Evolutionary conservation across 495 filamentous ascomycete genomes (phyloP), one percentile per base, ranked within the genome.

Genomic region (Symbiotaphrina buchneri): DNA sequence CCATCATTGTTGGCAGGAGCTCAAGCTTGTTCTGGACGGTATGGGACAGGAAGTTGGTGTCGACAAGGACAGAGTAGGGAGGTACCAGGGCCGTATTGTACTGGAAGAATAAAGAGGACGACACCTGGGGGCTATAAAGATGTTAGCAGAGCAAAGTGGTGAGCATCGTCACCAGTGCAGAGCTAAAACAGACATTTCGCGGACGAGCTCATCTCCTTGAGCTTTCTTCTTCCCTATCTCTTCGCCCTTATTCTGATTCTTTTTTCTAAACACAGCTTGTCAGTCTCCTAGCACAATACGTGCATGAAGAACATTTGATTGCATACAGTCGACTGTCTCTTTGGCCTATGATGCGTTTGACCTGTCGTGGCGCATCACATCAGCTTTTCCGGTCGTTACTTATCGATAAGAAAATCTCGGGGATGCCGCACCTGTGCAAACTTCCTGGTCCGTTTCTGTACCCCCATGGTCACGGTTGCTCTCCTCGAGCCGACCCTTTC

Each of bases 1-100:
- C 80, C 76, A 90, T 90, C 63, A 91, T 74, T 8, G 72, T 66
- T 34, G 84, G 68, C 5, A 91, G 63, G 3, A 97, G 55, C 16
- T 85, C 79, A 10, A 92, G 65, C 54, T 97, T 97, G 39, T 71
- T 65, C 39, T 83, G 76, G 18, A 95, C 81, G 3, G 81, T 83
- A 48, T 90, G 81, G 23, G 70, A 77, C 31, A 95, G 65, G 47
- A 97, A 97, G 49, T 94, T 94, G 53, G 84, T 92, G 53, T 92
- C 82, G 35, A 61, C 33, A 27, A 90, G 69, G 23, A 90, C 65
- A 10, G 60, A 65, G 59, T 91, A 93, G n/a, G 82, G 82, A 1
- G 87, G 87, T 14, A 74, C 65, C 31, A 97, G 68, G 18, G 81
- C 76, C 28, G 76, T 76, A 54, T 97, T 97, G 58, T 84, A 79